Evolutionary conservation across 2,329 filamentous ascomycete species (phyloP), one percentile per base, ranked within the genome.

Genomic region (Epichloe sylvatica): DNA sequence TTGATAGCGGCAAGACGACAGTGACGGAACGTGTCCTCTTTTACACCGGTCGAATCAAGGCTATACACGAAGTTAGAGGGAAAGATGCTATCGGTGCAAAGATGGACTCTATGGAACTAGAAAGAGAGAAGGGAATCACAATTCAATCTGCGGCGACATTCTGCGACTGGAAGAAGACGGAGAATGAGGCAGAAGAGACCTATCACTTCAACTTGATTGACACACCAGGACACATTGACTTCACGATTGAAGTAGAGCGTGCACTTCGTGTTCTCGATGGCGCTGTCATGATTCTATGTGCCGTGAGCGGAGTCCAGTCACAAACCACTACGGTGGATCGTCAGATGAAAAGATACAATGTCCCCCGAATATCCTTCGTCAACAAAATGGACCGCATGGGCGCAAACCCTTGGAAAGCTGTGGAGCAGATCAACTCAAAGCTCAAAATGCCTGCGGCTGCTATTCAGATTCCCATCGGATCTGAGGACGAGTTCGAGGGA

Each of bases 341-440:
- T 59, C 92, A 98, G 73, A 98, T 98, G 92, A 87, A 89, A 73
- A 83, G 92, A 58, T 98, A 98, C 75, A 91, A 97, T 64, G 83
- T 98, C 92, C 92, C 53, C 53, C 80, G 92, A 59, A 83, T 98
- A 66, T 94, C 86, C 49, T 98, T 98, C 63, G 81, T 98, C 65
- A 98, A 98, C 75, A 98, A 98, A 77, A 97, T 98, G 91, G 92
- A 98, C 64, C 84, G 92, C 56, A 96, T 96, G 85, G 92, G 92
- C 52, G 87, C 92, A 56, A 97, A 98, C 65, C 92, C 92, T 8
- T 98, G 90, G 81, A 96, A 94, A 70, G 90, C 89, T 8, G 82
- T 98, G 51, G 91, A 98, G 39, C 90, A 96, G 70, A 97, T 98
- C 75, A 96, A 95, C 72, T 79, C 83, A 60, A 98, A 98, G 71